Evolutionary conservation across 2,329 filamentous ascomycete genomes (phyloP).

Genomic region (Neurospora sp.): DNA sequence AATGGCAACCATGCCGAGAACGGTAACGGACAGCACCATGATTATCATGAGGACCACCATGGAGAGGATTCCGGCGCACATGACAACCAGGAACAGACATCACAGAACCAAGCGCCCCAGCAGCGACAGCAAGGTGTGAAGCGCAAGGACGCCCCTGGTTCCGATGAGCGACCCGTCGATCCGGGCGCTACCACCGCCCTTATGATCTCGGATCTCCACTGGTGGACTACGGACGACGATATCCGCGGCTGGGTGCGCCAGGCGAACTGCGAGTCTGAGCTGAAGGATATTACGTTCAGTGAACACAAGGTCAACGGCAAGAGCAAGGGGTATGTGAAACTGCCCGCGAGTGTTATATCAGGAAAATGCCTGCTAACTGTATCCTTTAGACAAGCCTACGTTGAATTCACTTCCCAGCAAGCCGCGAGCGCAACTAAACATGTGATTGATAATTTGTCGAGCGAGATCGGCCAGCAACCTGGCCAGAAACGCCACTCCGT

Average conservation of each 20-base stretch:
- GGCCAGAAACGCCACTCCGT: conserved; percentile 62
- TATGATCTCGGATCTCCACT: conserved; percentile 81
- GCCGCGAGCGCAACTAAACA: conserved; percentile 80
- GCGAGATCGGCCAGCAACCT: conserved; percentile 36
- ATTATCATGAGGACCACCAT: conserved; percentile 17
- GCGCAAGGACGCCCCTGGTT: conserved; percentile 41
- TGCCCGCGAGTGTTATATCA: conserved; percentile 4
- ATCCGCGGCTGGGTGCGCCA: conserved; percentile 77
- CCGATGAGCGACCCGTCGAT: conserved; percentile 49
- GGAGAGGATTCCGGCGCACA: conserved; percentile 28
- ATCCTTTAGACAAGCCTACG: conserved; percentile 55
- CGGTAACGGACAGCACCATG: conserved; percentile 27
- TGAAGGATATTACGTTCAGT: conserved; percentile 91
- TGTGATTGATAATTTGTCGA: conserved; percentile 56
- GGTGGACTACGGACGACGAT: conserved; percentile 97
- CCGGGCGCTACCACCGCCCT: conserved; percentile 57
- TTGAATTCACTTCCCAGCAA: conserved; percentile 76
- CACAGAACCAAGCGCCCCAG: conserved; percentile 20
- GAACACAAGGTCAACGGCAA: conserved; percentile 99
- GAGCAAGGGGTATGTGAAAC: conserved; percentile 72
- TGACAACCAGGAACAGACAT: conserved; percentile 28
- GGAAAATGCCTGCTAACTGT: conserved; percentile 8
- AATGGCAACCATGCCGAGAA: conserved; percentile 31
- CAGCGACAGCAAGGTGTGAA: conserved; percentile 45
- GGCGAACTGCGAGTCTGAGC: conserved; percentile 70